Conservation (phyloP, 2,329 filamentous ascomycete genomes). For the Lasiodiplodia gonubiensis region DNA sequence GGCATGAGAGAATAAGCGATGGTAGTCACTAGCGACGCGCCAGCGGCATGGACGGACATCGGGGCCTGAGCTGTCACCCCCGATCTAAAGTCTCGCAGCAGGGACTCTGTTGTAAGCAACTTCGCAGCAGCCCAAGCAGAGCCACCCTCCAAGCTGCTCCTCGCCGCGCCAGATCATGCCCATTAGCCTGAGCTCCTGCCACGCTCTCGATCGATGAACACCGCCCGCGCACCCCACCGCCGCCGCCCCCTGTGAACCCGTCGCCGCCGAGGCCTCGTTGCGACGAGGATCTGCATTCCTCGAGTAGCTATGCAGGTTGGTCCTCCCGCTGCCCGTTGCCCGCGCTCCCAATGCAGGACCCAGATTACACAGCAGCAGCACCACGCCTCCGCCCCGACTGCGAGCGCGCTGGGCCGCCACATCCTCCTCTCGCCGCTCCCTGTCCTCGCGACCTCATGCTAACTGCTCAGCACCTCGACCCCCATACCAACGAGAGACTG, state of each 20-base stretch:
- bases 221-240: slow-evolving; percentile 25
- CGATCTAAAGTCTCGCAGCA: slow-evolving; percentile 15
- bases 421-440: slow-evolving; percentile 20
- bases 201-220: slow-evolving; percentile 32
- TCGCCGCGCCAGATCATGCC: slow-evolving; percentile 25
- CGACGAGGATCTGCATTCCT: slow-evolving; percentile 35
- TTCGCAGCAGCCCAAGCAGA: slow-evolving; percentile 18
- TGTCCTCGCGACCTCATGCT: slow-evolving; percentile 34
- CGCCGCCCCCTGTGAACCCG: slow-evolving; percentile 31
- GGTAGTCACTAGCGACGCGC: slow-evolving; percentile 18
- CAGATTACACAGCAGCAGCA: slow-evolving; percentile 28
- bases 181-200: slow-evolving; percentile 16
- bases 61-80: slow-evolving; percentile 24
- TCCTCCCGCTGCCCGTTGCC: slow-evolving; percentile 22
- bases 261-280: slow-evolving; percentile 31
- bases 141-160: slow-evolving; percentile 23
- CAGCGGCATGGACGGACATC: neutral
- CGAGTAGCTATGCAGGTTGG: slow-evolving; percentile 37
- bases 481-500: slow-evolving; percentile 34
- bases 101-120: slow-evolving; percentile 17
- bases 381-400: slow-evolving; percentile 7
- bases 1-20: slow-evolving; percentile 15
- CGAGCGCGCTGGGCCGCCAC: slow-evolving; percentile 23
- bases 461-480: slow-evolving; percentile 35
- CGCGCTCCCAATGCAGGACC: slow-evolving; percentile 27